Conservation (phyloP, 257 asterid genomes). For the Nyctanthes arbortristis region DNA sequence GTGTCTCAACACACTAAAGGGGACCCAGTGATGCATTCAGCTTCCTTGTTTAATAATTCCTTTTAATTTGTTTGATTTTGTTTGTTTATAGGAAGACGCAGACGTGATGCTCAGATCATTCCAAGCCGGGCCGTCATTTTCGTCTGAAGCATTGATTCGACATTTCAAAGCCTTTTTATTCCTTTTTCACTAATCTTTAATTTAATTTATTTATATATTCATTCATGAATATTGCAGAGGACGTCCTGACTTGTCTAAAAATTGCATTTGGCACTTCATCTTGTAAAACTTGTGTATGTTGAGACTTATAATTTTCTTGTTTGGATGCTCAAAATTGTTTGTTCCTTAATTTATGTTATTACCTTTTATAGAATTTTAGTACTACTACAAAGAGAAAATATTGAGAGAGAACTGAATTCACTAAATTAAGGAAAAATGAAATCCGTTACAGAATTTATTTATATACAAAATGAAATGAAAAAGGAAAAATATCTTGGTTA, state of each 20-base stretch:
- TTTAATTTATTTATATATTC: no score
- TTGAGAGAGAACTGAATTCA: no score
- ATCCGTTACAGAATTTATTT: no score
- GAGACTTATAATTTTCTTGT: neutral
- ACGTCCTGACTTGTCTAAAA: neutral
- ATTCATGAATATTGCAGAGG: neutral
- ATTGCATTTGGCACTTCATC: neutral
- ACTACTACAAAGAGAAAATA: no score
- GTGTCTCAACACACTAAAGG: constrained; percentile 43
- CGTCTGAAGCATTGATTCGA: constrained; percentile 51
- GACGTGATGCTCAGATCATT: constrained; percentile 59
- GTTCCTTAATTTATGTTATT: no score
- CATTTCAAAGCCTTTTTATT: constrained; percentile 49
- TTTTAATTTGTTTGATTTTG: constrained; percentile 23
- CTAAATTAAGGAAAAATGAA: no score
- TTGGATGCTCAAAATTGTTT: no score
- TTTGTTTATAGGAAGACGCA: constrained; percentile 26
- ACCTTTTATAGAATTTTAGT: no score
- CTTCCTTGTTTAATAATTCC: constrained; percentile 26
- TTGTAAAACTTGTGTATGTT: neutral
- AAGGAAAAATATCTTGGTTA: no score
- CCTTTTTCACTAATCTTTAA: constrained; percentile 18
- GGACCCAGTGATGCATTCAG: constrained; percentile 32
- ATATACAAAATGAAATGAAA: no score
- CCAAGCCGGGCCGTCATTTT: constrained; percentile 70